phyloP scores from a whole-genome alignment of 495 filamentous ascomycete genomes.

The Talaromyces thailandensis region DNA sequence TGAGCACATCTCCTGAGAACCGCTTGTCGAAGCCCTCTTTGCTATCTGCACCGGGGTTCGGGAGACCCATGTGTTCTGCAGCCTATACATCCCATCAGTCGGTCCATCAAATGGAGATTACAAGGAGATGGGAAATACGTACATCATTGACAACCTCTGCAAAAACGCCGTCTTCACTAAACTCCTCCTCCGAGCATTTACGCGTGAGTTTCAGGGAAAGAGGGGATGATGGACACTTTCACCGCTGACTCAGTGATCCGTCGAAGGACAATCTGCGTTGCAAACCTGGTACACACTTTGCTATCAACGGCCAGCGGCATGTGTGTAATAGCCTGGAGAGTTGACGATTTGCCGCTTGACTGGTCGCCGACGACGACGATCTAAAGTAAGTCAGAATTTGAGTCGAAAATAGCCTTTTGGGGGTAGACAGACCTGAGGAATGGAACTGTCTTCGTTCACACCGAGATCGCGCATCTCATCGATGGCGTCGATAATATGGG shows the following conservation, averaged over 20 bases:
- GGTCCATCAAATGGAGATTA: background rate
- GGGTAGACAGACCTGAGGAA: slow-evolving; percentile 23
- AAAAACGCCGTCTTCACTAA: slow-evolving; percentile 8
- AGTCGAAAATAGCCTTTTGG: background rate
- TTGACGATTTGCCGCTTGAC: slow-evolving; percentile 44
- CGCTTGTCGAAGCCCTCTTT: slow-evolving; percentile 13
- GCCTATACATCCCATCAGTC: slow-evolving; percentile 11
- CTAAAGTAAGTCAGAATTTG: slow-evolving; percentile 8
- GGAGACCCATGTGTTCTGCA: slow-evolving; percentile 18
- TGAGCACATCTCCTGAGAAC: slow-evolving; percentile 40
- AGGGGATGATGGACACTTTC: slow-evolving; percentile 19
- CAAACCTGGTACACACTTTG: slow-evolving; percentile 49
- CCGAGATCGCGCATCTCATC: slow-evolving; percentile 27
- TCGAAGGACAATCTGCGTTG: slow-evolving; percentile 49
- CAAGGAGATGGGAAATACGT: background rate
- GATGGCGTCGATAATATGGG: slow-evolving; percentile 18
- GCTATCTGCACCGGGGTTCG: slow-evolving; percentile 7
- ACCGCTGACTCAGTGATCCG: slow-evolving; percentile 19
- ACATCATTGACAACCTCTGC: slow-evolving; percentile 16
- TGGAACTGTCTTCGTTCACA: slow-evolving; percentile 22
- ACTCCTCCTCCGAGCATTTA: background rate
- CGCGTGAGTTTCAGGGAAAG: background rate
- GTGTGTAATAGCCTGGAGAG: slow-evolving; percentile 42
- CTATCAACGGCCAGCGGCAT: slow-evolving; percentile 42
- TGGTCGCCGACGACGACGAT: slow-evolving; percentile 36